Percentiles rank a stretch among this genome's conserved stretches.
Evolutionary conservation across 2,329 filamentous ascomycete genomes (phyloP).

Genomic region (Aspergillus sojae): DNA sequence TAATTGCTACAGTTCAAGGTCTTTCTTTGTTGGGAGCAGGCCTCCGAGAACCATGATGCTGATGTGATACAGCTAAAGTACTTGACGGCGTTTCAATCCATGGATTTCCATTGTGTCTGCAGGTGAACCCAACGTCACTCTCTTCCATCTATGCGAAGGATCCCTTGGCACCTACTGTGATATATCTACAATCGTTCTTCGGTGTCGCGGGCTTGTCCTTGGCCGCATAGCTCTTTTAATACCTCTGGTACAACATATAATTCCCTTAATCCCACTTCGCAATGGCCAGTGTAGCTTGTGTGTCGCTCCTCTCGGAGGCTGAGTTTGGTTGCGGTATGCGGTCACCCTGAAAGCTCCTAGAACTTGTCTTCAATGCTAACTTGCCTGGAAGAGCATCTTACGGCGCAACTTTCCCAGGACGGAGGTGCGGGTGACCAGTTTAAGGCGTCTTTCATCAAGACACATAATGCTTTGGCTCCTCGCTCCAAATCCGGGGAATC

Average conservation of each 20-base stretch:
- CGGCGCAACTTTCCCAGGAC: slow-evolving; percentile 34
- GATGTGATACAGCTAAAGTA: slow-evolving; percentile 16
- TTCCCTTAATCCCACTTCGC: slow-evolving; percentile 6
- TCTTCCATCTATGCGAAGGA: slow-evolving; percentile 5
- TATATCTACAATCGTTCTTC: neutral
- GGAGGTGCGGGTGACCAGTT: slow-evolving; percentile 38
- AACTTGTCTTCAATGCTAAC: slow-evolving; percentile 22
- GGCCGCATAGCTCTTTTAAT: neutral
- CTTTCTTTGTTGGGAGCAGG: slow-evolving; percentile 14
- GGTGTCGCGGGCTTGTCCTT: neutral
- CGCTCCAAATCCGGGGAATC: slow-evolving; percentile 27
- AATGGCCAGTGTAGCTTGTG: slow-evolving; percentile 40
- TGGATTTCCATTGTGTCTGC: slow-evolving; percentile 20
- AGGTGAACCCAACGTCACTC: slow-evolving; percentile 11
- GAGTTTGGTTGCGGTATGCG: slow-evolving; percentile 46
- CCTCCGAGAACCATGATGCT: slow-evolving; percentile 15
- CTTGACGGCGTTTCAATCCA: slow-evolving; percentile 18
- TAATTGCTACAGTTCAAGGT: neutral
- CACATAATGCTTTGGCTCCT: slow-evolving; percentile 33
- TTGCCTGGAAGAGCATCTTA: slow-evolving; percentile 40
- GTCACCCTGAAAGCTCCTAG: neutral
- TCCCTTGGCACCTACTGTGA: slow-evolving; percentile 8
- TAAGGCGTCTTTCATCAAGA: slow-evolving; percentile 36
- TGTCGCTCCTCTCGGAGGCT: slow-evolving; percentile 39
- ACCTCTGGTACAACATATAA: neutral